These are phyloP conservation scores for Penicillium griseofulvum DNA, from an alignment of 2,329 filamentous ascomycete genomes.

Conservation along the genomic window DNA sequence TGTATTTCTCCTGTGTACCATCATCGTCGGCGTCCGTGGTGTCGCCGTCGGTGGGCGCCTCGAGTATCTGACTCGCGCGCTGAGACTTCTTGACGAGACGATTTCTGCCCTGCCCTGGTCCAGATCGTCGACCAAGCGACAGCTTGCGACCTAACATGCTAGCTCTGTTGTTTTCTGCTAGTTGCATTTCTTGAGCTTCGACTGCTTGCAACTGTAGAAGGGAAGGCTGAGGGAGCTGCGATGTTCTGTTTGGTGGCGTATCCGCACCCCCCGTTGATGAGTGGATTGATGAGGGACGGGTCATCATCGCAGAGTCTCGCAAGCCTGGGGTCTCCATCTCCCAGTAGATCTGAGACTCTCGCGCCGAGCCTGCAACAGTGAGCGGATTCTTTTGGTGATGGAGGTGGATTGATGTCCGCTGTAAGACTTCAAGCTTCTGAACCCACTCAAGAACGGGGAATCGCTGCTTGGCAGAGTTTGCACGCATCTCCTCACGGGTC, in stretches of 20 bases:
- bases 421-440: constrained; percentile 63
- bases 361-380: constrained; percentile 23
- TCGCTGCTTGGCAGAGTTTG: constrained; percentile 62
- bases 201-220: constrained; percentile 9
- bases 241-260: neutral
- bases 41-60: constrained; percentile 17
- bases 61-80: constrained; percentile 8
- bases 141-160: constrained; percentile 9
- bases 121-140: constrained; percentile 16
- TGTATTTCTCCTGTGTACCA: constrained; percentile 19
- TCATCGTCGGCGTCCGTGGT: constrained; percentile 25
- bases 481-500: constrained; percentile 61
- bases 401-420: constrained; percentile 58
- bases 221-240: constrained; percentile 5
- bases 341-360: constrained; percentile 31
- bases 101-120: constrained; percentile 17
- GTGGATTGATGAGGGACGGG: neutral
- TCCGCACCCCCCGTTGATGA: neutral
- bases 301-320: constrained; percentile 4
- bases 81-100: constrained; percentile 11
- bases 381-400: constrained; percentile 45
- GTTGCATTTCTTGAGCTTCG: constrained; percentile 4
- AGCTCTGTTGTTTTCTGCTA: constrained; percentile 1
- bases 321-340: constrained; percentile 5
- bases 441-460: constrained; percentile 68